A percentile compares a stretch with the other conserved stretches of the same genome.
Conservation (phyloP, 345 rosid species). For the Boechera stricta region DNA sequence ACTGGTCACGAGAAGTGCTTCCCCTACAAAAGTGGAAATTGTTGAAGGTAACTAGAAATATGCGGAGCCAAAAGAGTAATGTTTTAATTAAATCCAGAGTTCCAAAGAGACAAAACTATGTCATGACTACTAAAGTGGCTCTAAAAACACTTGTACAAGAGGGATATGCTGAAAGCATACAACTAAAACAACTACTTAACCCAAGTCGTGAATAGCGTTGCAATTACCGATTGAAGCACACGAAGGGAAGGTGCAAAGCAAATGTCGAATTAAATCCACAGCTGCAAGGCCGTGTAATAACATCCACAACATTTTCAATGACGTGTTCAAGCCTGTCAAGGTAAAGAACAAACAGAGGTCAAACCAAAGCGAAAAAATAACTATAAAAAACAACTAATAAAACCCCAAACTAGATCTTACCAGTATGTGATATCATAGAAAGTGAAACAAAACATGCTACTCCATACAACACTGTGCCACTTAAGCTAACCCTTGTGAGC, state of each 20-base stretch:
- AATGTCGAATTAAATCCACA: conserved; percentile 67
- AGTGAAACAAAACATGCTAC: conserved; percentile 60
- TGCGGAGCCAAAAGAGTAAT: not conserved
- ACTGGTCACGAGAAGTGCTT: conserved; percentile 76
- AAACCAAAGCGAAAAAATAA: not conserved
- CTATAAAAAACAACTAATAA: not conserved
- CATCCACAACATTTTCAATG: conserved; percentile 67
- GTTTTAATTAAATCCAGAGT: not conserved
- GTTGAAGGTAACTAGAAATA: conserved; percentile 8
- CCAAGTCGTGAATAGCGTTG: not conserved
- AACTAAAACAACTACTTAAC: conserved; percentile 12
- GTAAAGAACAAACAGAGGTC: conserved; percentile 21
- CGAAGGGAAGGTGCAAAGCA: conserved; percentile 71
- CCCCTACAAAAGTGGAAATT: conserved; percentile 57
- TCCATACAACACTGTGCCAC: conserved; percentile 54
- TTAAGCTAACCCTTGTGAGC: conserved; percentile 55
- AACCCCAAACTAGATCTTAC: conserved; percentile 40
- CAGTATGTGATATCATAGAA: conserved; percentile 58
- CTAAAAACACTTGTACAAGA: not conserved
- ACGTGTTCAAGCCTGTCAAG: conserved; percentile 62
- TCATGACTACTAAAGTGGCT: too few species aligned
- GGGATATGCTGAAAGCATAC: not conserved
- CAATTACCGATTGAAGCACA: conserved; percentile 87
- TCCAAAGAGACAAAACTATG: too few species aligned
- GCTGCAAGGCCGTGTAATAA: conserved; percentile 78